A percentile compares a stretch with the other conserved stretches of the same genome.
Evolutionary conservation across 2,329 filamentous ascomycete species (phyloP).

Genomic region (Hypoxylon sp.): DNA sequence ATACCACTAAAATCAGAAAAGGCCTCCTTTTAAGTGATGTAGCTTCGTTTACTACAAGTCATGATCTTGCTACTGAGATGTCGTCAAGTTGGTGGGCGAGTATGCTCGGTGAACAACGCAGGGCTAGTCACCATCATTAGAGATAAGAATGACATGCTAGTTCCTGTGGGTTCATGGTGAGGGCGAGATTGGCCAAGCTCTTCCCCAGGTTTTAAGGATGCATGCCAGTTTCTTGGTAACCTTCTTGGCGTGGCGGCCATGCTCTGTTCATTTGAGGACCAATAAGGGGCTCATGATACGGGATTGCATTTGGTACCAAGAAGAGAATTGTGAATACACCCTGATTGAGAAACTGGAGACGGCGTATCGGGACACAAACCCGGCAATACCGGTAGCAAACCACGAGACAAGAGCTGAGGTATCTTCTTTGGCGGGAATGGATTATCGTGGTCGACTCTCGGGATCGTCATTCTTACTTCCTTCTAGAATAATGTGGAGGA

Average conservation of each 20-base stretch:
- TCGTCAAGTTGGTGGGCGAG: background rate
- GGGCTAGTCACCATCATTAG: background rate
- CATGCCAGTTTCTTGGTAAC: constrained; percentile 5
- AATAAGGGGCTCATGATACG: constrained; percentile 1
- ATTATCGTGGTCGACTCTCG: background rate
- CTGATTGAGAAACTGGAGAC: constrained; percentile 1
- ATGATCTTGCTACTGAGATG: background rate
- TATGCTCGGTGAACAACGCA: constrained; percentile 10
- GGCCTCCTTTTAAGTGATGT: too few relatives aligned
- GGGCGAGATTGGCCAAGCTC: constrained; percentile 5
- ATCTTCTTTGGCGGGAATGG: background rate
- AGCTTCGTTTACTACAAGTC: background rate
- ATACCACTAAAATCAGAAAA: background rate
- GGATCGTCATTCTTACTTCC: constrained; percentile 7
- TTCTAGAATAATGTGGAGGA: constrained; percentile 34
- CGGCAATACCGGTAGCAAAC: constrained; percentile 36
- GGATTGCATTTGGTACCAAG: constrained; percentile 10
- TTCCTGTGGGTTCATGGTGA: background rate
- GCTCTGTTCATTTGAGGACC: background rate
- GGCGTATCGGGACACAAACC: background rate
- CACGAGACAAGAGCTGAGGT: constrained; percentile 4
- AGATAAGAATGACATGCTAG: background rate
- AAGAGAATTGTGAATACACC: background rate
- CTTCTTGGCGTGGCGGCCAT: background rate
- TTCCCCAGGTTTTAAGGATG: constrained; percentile 30